Conservation (phyloP, 2,329 filamentous ascomycete species). For the Colletotrichum truncatum region DNA sequence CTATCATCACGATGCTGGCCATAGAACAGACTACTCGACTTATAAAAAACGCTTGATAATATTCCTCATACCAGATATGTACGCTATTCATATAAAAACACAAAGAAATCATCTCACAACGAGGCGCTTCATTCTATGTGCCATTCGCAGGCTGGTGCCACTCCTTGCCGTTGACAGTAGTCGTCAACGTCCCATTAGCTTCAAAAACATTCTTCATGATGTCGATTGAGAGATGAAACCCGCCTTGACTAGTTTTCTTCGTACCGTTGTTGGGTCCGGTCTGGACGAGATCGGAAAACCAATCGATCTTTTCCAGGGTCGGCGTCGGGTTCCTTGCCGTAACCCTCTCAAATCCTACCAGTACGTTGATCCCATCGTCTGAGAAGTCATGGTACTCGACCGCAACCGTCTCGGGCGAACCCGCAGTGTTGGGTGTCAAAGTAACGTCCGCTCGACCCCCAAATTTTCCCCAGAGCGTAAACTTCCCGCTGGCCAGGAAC, state of each 20-base stretch:
- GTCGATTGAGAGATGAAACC: conserved; percentile 50
- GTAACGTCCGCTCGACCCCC: conserved; percentile 33
- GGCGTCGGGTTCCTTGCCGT: conserved; percentile 33
- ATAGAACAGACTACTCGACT: too few species aligned
- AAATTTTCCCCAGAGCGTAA: conserved; percentile 31
- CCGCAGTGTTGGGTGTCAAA: conserved; percentile 15
- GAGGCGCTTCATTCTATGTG: too few species aligned
- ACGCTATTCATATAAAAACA: too few species aligned
- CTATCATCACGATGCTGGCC: too few species aligned
- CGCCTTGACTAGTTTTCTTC: conserved; percentile 48
- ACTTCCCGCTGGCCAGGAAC: conserved; percentile 20
- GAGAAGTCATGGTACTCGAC: conserved; percentile 47
- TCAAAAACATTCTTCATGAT: conserved; percentile 48
- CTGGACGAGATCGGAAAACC: conserved; percentile 48
- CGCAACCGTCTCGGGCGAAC: conserved; percentile 36
- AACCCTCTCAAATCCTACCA: conserved; percentile 47
- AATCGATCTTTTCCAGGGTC: conserved; percentile 42
- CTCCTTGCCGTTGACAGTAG: conserved; percentile 43
- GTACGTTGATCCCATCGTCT: conserved; percentile 41
- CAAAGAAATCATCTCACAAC: too few species aligned
- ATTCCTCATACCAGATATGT: too few species aligned
- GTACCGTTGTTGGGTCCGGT: conserved; percentile 39
- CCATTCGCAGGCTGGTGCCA: conserved; percentile 50
- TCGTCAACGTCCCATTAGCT: conserved; percentile 50
- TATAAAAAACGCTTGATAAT: too few species aligned